Base-by-base conservation (phyloP, 2,329 filamentous ascomycete species). In the Venturia pyrina region DNA sequence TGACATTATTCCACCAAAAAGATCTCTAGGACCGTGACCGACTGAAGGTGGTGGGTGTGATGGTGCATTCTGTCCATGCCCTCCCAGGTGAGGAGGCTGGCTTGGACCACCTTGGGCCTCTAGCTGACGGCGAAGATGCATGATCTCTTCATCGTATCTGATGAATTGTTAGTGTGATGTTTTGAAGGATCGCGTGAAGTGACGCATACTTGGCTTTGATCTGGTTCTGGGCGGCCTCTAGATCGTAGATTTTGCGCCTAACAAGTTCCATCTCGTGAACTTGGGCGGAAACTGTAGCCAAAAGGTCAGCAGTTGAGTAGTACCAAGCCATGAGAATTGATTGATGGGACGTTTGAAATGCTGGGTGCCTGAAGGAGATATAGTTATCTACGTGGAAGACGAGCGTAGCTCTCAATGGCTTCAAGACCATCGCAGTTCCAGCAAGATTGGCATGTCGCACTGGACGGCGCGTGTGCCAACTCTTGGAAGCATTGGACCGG, bases 1-100 rank as follows among this genome's bases (percentile, higher is more conserved):
- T 66, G 93, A 87, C 91, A 99, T 98, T 74, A 98, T 96, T 66
- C 91, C 92, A 70, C 91, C 92, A 74, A 99, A 98, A 50, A 98
- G 83, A 73, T 96, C 95, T 75, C 89, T 93, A 66, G 87, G 87
- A 34, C 93, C 93, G 73, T 96, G 90, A 37, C 92, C 91, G 70
- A 98, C 90, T 62, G 91, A 81, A 44, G 88, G 93, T 44, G 95
- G 93, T 68, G 91, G 89, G 78, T 95, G 91, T 62, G 90, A 87
- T 66, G 91, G 89, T 56, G 89, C 91, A 67, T 85, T 85, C 83
- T 95, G 46, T 73, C 89, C 88, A 67, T 88, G 85, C 68, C 84
- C 84, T 73, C 83, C 83, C 70, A 86, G 86, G 68, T 91, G 88
- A 68, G 89, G 86, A 69, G 87, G 85, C 70, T 85, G 82, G 48